phyloP scores from a whole-genome alignment of 306 rosid species.

The Hylodesmum podocarpum region DNA sequence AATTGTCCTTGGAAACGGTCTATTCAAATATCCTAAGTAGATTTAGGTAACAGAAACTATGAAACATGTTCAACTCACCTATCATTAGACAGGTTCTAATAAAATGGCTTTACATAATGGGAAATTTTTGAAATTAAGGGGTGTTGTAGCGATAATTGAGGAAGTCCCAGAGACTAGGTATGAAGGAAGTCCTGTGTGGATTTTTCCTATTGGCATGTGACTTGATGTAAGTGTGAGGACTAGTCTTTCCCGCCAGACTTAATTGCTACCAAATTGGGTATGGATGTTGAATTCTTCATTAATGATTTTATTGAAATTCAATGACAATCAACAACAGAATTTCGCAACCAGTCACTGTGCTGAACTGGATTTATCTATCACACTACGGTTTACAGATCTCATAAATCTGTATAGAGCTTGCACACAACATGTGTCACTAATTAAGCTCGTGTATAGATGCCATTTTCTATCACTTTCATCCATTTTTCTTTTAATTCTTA shows the following conservation, averaged over 20 bases:
- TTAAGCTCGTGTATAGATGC: too few species aligned
- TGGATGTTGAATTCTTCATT: not conserved
- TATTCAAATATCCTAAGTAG: slow-evolving; percentile 36
- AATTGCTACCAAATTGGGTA: slow-evolving; percentile 1
- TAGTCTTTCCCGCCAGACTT: slow-evolving; percentile 3
- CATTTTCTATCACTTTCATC: too few species aligned
- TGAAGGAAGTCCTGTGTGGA: not conserved
- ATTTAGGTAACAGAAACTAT: slow-evolving; percentile 34
- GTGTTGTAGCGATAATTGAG: slow-evolving; percentile 38
- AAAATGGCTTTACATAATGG: slow-evolving; percentile 30
- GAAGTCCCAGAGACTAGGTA: slow-evolving; percentile 9
- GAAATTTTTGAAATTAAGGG: slow-evolving; percentile 5
- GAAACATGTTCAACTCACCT: slow-evolving; percentile 27
- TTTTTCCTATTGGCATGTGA: slow-evolving; percentile 26
- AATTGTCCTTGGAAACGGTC: slow-evolving; percentile 25
- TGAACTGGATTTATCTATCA: not conserved
- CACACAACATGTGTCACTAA: too few species aligned
- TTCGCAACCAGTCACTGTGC: not conserved
- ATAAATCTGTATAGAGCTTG: too few species aligned
- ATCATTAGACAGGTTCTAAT: slow-evolving; percentile 28
- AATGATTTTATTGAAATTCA: not conserved
- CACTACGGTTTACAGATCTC: too few species aligned
- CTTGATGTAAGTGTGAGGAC: slow-evolving; percentile 2
- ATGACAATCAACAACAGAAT: not conserved
- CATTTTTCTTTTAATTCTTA: too few species aligned